Evolutionary conservation across 2,329 filamentous ascomycete species (phyloP), one percentile per base, ranked within the genome.

Genomic region (Colletotrichum aenigma): DNA sequence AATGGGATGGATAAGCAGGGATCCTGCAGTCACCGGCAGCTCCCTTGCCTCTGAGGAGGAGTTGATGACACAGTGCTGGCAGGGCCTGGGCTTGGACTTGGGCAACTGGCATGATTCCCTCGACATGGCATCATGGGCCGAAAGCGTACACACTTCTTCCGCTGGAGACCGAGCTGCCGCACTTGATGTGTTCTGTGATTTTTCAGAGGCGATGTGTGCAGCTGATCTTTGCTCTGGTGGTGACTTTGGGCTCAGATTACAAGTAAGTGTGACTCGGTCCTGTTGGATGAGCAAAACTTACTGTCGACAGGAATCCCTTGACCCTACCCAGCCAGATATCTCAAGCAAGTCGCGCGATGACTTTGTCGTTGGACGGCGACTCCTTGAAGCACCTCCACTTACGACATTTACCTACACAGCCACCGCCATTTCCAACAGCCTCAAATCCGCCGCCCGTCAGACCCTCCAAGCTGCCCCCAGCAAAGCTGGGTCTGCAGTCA

Each of bases 1-100:
- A 18, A 97, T 98, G 94, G 96, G 95, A 55, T 91, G 93, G 90
- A 84, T 96, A 32, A 91, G 89, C 64, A 91, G 93, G 72, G 94
- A 96, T 79, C 83, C 89, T 4, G 83, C 87, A 18, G 81, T 85
- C 56, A 79, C 83, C 6, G 78, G 71, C 81, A 84, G 66, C 77
- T 82, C 62, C 80, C 81, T 80, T 28, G 86, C 88, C 28, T 86
- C 87, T 15, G 90, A 94, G 75, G 89, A 93, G 66, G 93, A 95
- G 78, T 84, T 93, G 4, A 84, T 94, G 76, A 87, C 89, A 58
- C 92, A 96, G 82, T 84, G 89, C 2, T 94, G 93, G 89, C 86
- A 92, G 43, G 90, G 91, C 76, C 96, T 95, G 93, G 85, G 87
- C 24, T 82, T 96, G 34, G 92, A 93, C 79, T 81, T 93, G 26